phyloP scores from a whole-genome alignment of 2,329 filamentous ascomycete genomes.

The Plenodomus biglobosus region DNA sequence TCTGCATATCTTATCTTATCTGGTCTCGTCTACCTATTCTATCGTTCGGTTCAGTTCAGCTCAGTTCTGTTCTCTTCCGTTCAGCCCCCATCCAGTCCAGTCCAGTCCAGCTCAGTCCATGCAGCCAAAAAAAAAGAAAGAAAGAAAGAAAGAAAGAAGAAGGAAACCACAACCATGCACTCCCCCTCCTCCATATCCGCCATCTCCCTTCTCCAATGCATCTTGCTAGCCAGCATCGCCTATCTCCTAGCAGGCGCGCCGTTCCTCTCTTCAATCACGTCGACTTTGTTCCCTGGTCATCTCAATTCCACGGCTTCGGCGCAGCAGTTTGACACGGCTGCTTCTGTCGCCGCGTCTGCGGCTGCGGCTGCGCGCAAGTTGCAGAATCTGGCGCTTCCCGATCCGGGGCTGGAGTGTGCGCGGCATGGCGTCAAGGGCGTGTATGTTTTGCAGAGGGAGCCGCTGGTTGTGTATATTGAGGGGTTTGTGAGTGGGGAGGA shows the following conservation, averaged over 20 bases:
- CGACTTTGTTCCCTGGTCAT: no score
- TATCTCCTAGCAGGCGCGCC: conserved; percentile 45
- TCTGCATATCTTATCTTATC: no score
- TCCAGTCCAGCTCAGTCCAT: no score
- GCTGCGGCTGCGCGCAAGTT: conserved; percentile 30
- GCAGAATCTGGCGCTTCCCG: conserved; percentile 46
- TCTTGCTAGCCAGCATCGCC: conserved; percentile 28
- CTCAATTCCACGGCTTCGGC: neutral
- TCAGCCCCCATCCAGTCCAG: no score
- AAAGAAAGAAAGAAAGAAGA: no score
- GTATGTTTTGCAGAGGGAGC: conserved; percentile 56
- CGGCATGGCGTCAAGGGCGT: conserved; percentile 43
- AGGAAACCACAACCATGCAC: no score
- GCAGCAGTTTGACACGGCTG: neutral
- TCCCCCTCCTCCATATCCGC: conserved; percentile 16
- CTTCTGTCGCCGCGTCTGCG: no score
- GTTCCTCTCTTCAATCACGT: conserved; percentile 14
- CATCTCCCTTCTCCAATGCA: conserved; percentile 35
- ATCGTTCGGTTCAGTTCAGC: no score
- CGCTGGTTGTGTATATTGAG: conserved; percentile 62
- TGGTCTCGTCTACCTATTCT: no score
- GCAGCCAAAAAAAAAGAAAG: no score
- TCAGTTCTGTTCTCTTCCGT: no score
- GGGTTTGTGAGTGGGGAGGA: conserved; percentile 55
- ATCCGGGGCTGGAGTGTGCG: conserved; percentile 42